Percentiles rank a stretch among this genome's conserved stretches.
Conservation (phyloP, 1,139 yeast species). For the Scheffersomyces cryptocercus region DNA sequence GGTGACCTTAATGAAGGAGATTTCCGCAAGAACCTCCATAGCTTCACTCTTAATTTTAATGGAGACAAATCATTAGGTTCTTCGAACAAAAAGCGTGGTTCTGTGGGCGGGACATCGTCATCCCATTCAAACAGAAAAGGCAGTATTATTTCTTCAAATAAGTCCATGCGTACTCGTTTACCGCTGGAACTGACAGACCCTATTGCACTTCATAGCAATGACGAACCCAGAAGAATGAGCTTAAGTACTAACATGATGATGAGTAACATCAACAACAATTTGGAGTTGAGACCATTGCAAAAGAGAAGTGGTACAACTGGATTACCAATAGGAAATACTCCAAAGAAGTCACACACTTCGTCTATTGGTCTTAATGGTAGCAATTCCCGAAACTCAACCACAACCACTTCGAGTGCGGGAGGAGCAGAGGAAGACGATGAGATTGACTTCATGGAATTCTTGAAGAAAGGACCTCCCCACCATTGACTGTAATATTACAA, state of each 20-base stretch:
- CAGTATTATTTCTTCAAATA: conserved; percentile 12
- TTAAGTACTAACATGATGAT: not conserved
- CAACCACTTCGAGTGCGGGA: conserved; percentile 3
- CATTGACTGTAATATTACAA: not conserved
- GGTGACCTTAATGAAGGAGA: conserved; percentile 32
- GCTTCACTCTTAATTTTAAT: conserved; percentile 28
- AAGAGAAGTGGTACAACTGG: not conserved
- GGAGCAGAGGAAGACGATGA: conserved; percentile 28
- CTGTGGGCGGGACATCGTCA: conserved; percentile 4
- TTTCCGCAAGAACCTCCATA: conserved; percentile 33
- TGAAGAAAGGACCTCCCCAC: conserved; percentile 40
- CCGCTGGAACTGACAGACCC: not conserved
- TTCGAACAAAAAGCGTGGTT: conserved; percentile 5
- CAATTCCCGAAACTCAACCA: not conserved
- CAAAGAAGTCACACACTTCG: not conserved
- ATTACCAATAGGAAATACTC: too few relatives aligned
- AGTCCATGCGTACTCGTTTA: conserved; percentile 12
- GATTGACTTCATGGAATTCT: conserved; percentile 51
- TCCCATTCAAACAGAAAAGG: conserved; percentile 6
- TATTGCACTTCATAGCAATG: not conserved
- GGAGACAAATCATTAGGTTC: conserved; percentile 1
- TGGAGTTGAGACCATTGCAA: not conserved
- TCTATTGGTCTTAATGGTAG: not conserved
- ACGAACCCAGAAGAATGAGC: not conserved
- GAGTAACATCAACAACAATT: not conserved